Percentiles rank a stretch among this genome's conserved stretches.
phyloP scores from a whole-genome alignment of 23 red algal species.

The Gracilaria domingensis region DNA sequence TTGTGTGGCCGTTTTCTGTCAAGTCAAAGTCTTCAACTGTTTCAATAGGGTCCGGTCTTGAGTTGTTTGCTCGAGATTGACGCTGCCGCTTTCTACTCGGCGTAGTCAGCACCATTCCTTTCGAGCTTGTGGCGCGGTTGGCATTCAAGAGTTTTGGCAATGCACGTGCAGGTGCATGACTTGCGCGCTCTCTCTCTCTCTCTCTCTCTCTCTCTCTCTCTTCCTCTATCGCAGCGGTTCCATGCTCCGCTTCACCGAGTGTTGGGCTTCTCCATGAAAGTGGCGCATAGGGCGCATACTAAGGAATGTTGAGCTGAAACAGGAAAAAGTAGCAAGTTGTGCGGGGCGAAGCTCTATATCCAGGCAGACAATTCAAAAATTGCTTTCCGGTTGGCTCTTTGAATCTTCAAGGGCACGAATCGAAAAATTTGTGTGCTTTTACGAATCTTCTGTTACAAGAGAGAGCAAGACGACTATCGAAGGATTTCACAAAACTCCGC shows the following conservation, averaged over 20 bases:
- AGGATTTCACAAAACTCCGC: background rate
- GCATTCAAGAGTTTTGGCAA: background rate
- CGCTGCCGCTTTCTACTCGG: background rate
- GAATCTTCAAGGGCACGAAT: no score
- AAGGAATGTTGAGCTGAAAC: background rate
- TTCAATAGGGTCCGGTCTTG: slow-evolving; percentile 20
- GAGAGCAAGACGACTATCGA: no score
- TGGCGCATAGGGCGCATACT: background rate
- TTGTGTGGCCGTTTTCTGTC: slow-evolving; percentile 1
- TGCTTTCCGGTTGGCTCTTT: no score
- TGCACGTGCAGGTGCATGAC: background rate
- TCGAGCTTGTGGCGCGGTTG: background rate
- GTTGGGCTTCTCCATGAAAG: background rate
- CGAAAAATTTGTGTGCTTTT: no score
- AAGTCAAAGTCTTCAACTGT: slow-evolving; percentile 27
- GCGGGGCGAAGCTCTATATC: no score
- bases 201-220: background rate
- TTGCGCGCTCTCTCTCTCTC: background rate
- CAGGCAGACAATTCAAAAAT: no score
- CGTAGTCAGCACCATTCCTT: slow-evolving; percentile 9
- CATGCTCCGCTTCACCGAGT: background rate
- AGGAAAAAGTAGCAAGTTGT: background rate
- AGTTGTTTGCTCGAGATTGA: background rate
- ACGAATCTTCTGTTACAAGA: no score
- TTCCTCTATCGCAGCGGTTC: background rate